Evolutionary conservation across 2,329 filamentous ascomycete species (phyloP).

Genomic region (Huntiella abstrusa): DNA sequence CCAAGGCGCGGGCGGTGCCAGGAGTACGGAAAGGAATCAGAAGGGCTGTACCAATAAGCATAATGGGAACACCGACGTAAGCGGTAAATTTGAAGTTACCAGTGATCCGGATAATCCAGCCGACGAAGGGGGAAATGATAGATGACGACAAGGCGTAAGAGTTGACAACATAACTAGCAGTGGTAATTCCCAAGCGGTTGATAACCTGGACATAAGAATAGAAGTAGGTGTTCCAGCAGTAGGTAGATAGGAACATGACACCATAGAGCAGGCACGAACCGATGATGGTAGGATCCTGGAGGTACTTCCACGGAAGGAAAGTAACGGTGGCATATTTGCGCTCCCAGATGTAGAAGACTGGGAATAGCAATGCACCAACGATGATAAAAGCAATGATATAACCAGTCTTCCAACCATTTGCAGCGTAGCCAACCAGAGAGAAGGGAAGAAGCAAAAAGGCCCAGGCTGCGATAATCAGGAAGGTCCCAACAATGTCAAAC

Average conservation of each 20-base stretch:
- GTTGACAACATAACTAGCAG: conserved; percentile 26
- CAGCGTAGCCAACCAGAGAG: conserved; percentile 20
- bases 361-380: conserved; percentile 29
- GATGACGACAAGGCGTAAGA: conserved; percentile 26
- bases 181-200: conserved; percentile 20
- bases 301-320: conserved; percentile 35
- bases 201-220: conserved; percentile 31
- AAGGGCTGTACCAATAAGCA: conserved; percentile 24
- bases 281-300: conserved; percentile 29
- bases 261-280: conserved; percentile 24
- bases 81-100: conserved; percentile 28
- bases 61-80: conserved; percentile 21
- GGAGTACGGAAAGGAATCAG: conserved; percentile 25
- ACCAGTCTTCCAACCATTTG: conserved; percentile 22
- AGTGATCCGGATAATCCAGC: conserved; percentile 24
- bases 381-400: conserved; percentile 30
- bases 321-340: conserved; percentile 34
- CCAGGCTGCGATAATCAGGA: conserved; percentile 32
- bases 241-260: conserved; percentile 24
- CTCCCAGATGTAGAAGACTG: conserved; percentile 37
- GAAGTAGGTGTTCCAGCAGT: conserved; percentile 29
- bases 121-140: conserved; percentile 28
- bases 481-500: conserved; percentile 37
- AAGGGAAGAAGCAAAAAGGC: conserved; percentile 35
- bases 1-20: conserved; percentile 22